Evolutionary conservation across 2,329 filamentous ascomycete species (phyloP).

Genomic region (Cytospora piceicola): DNA sequence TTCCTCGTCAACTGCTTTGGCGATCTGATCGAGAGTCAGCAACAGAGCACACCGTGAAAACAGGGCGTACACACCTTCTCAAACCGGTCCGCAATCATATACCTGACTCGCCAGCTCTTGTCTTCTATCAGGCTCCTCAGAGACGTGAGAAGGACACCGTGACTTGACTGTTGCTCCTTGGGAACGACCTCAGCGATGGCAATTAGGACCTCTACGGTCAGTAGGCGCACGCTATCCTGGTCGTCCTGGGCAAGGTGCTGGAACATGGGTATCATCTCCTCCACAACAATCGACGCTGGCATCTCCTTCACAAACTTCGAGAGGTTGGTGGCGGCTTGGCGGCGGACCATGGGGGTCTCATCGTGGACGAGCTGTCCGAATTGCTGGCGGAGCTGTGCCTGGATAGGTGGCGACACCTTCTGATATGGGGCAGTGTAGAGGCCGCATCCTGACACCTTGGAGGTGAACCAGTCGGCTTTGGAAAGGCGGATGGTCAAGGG

Average conservation of each 20-base stretch:
- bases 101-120: conserved; percentile 98
- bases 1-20: conserved; percentile 97
- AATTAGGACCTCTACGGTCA: conserved; percentile 96
- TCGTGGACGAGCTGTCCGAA: conserved; percentile 94
- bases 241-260: conserved; percentile 96
- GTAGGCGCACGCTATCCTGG: conserved; percentile 92
- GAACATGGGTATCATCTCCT: conserved; percentile 99
- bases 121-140: conserved; percentile 94
- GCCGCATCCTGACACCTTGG: conserved; percentile 96
- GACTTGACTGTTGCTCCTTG: conserved; percentile 96
- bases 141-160: conserved; percentile 88
- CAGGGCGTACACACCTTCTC: conserved; percentile 71
- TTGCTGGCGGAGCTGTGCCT: conserved; percentile 89
- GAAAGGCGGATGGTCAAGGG: conserved; percentile 93
- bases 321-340: conserved; percentile 94
- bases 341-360: conserved; percentile 98
- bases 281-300: conserved; percentile 86
- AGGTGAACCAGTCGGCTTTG: conserved; percentile 99
- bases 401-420: conserved; percentile 83
- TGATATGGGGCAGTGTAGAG: conserved; percentile 93
- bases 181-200: conserved; percentile 96
- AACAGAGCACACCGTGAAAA: not conserved
- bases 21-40: conserved; percentile 65
- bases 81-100: conserved; percentile 98
- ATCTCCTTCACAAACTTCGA: conserved; percentile 98